Percentiles rank a stretch among this genome's conserved stretches.
Evolutionary conservation across 371 early-diverging fungal genomes (phyloP).

Genomic region (Lichtheimia corymbifera): DNA sequence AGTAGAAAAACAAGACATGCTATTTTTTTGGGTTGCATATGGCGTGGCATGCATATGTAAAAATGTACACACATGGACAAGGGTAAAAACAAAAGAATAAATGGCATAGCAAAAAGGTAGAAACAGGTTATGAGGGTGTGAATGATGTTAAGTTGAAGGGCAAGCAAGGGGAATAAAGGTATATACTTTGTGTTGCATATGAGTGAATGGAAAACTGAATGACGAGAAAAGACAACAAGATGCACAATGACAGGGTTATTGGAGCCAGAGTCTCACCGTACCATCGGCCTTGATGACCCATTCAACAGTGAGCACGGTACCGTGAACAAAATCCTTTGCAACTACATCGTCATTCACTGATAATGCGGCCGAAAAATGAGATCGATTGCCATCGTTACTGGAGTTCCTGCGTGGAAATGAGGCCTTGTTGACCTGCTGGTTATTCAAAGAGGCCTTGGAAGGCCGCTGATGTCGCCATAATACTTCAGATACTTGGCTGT

Average conservation of each 20-base stretch:
- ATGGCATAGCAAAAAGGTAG: too few species aligned
- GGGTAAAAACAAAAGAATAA: too few species aligned
- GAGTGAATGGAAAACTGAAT: neutral
- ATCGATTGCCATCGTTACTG: neutral
- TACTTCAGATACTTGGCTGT: constrained; percentile 18
- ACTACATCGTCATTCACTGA: constrained; percentile 6
- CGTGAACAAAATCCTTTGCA: neutral
- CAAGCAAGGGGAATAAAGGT: neutral
- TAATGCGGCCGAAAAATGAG: neutral
- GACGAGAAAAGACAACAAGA: neutral
- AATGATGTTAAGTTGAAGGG: too few species aligned
- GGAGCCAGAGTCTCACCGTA: constrained; percentile 8
- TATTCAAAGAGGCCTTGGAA: neutral
- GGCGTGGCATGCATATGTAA: too few species aligned
- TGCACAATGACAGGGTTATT: neutral
- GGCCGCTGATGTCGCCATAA: constrained; percentile 15
- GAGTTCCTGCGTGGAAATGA: constrained; percentile 6
- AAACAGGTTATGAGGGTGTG: too few species aligned
- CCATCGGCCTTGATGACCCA: constrained; percentile 26
- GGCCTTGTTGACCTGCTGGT: neutral
- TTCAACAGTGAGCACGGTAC: constrained; percentile 8
- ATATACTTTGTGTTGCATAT: neutral
- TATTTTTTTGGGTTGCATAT: too few species aligned
- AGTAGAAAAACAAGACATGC: too few species aligned
- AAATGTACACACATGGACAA: too few species aligned